Conservation (phyloP, 1,284 basidiomycete genomes). For the Apiotrichum laibachii region DNA sequence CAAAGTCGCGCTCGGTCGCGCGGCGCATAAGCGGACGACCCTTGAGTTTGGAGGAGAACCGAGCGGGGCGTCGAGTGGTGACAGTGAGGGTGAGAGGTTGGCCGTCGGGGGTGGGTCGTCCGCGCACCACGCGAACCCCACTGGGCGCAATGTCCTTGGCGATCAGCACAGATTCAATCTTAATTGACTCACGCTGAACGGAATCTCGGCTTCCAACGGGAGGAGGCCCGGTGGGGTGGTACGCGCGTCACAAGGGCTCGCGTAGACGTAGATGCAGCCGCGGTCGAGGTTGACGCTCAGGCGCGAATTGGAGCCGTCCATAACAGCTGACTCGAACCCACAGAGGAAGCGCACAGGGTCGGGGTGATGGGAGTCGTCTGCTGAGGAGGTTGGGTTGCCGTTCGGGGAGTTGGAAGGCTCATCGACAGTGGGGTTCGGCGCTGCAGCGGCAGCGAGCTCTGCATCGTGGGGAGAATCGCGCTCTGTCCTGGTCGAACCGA, state of each 20-base stretch:
- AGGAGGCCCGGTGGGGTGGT: constrained; percentile 14
- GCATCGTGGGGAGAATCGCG: background rate
- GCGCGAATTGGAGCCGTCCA: constrained; percentile 7
- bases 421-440: background rate
- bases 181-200: constrained; percentile 14
- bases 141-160: constrained; percentile 18
- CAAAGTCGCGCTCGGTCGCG: constrained; percentile 28
- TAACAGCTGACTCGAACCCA: background rate
- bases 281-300: constrained; percentile 21
- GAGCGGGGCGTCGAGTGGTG: constrained; percentile 20
- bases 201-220: constrained; percentile 23
- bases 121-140: constrained; percentile 13
- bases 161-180: background rate
- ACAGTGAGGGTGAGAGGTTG: constrained; percentile 18
- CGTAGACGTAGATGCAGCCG: constrained; percentile 17
- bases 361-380: background rate
- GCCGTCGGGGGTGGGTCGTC: background rate
- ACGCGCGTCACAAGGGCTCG: background rate
- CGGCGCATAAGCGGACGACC: constrained; percentile 8
- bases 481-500: constrained; percentile 7
- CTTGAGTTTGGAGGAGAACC: constrained; percentile 17
- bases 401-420: background rate
- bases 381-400: background rate
- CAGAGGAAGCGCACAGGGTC: background rate
- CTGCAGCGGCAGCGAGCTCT: background rate